Percentiles rank a stretch among this genome's conserved stretches.
phyloP scores from a whole-genome alignment of 768 basidiomycete species.

The Grammothele lineata region DNA sequence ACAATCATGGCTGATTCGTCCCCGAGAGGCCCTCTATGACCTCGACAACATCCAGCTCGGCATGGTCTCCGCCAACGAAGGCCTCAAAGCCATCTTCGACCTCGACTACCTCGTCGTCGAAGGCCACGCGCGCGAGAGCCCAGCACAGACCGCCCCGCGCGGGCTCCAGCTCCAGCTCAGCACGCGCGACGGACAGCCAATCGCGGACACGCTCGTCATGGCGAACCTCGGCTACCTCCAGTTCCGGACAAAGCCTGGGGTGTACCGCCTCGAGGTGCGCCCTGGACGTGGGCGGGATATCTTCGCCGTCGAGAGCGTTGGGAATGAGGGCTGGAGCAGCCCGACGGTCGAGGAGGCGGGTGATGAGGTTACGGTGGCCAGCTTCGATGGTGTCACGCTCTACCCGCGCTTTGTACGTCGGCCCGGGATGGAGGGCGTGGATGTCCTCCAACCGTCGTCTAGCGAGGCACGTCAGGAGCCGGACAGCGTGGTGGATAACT shows the following conservation, averaged over 20 bases:
- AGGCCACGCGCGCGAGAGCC: conserved; percentile 83
- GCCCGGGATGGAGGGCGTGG: conserved; percentile 74
- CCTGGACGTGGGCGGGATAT: conserved; percentile 78
- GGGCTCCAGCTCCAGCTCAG: conserved; percentile 88
- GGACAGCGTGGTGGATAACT: conserved; percentile 40
- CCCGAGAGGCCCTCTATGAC: conserved; percentile 83
- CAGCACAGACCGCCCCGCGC: conserved; percentile 67
- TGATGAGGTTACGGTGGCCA: conserved; percentile 74
- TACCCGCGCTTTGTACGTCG: conserved; percentile 73
- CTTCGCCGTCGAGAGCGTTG: conserved; percentile 79
- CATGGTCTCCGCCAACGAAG: conserved; percentile 56
- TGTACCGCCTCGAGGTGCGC: conserved; percentile 79
- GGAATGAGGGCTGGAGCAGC: conserved; percentile 88
- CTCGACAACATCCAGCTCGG: conserved; percentile 92
- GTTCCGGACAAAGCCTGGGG: conserved; percentile 90
- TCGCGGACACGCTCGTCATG: conserved; percentile 90
- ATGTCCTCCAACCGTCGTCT: conserved; percentile 76
- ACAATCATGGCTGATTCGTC: conserved; percentile 89
- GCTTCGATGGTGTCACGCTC: conserved; percentile 86
- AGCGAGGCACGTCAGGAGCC: too few species aligned
- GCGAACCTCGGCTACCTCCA: conserved; percentile 96
- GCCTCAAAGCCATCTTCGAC: conserved; percentile 76
- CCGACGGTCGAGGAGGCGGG: conserved; percentile 64
- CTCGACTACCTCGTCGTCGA: conserved; percentile 92
- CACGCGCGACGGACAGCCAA: conserved; percentile 33